phyloP scores from a whole-genome alignment of 352 stramenopile genomes.

The Globisporangium cederbergense region DNA sequence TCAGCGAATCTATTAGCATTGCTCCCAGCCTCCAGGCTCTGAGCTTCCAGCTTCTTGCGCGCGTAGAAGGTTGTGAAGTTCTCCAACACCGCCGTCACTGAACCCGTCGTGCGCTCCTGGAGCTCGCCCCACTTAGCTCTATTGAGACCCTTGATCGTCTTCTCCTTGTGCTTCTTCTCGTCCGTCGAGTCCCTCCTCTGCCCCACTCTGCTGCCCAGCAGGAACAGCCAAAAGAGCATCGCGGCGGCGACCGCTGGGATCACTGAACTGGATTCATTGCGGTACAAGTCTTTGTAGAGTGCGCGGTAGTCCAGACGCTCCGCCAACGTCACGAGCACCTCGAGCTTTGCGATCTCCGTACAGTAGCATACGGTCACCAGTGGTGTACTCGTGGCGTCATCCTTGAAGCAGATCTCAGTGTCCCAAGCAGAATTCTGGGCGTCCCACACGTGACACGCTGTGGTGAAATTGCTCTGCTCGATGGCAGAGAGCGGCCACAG shows the following conservation, averaged over 20 bases:
- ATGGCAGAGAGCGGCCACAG: slow-evolving; percentile 31
- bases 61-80: slow-evolving; percentile 51
- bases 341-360: slow-evolving; percentile 31
- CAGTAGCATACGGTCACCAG: slow-evolving; percentile 59
- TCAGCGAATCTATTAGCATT: neutral
- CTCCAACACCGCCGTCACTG: slow-evolving; percentile 28
- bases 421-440: slow-evolving; percentile 30
- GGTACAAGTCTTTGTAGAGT: slow-evolving; percentile 49
- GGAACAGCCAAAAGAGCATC: slow-evolving; percentile 38
- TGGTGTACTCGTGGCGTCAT: slow-evolving; percentile 34
- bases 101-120: slow-evolving; percentile 27
- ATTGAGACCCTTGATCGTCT: slow-evolving; percentile 55
- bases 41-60: slow-evolving; percentile 26
- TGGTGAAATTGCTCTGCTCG: slow-evolving; percentile 62
- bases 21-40: neutral
- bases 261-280: slow-evolving; percentile 54
- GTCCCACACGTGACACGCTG: slow-evolving; percentile 55
- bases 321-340: slow-evolving; percentile 61
- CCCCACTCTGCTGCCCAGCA: slow-evolving; percentile 25
- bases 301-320: slow-evolving; percentile 67
- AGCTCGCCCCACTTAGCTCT: slow-evolving; percentile 65
- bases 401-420: slow-evolving; percentile 57
- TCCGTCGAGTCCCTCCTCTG: slow-evolving; percentile 35
- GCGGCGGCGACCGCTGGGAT: slow-evolving; percentile 35
- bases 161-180: slow-evolving; percentile 42